Percentiles rank a stretch among this genome's conserved stretches.
Conservation (phyloP, 768 basidiomycete genomes). For the Hericium rajendrae region DNA sequence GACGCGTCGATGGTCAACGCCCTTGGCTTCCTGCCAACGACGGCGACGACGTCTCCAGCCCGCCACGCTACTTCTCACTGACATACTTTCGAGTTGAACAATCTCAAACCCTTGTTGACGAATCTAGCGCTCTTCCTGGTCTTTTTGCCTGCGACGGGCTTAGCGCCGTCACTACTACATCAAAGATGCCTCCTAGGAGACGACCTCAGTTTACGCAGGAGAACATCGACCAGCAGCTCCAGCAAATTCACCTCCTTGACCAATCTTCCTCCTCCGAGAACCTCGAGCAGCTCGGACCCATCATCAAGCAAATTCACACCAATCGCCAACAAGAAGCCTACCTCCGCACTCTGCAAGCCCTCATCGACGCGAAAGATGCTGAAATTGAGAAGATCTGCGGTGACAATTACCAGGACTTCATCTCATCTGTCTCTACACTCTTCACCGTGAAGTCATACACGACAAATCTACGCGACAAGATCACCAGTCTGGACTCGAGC, state of each 20-base stretch:
- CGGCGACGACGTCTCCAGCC: no score
- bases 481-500: constrained; percentile 78
- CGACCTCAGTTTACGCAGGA: constrained; percentile 70
- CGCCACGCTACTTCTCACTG: not conserved
- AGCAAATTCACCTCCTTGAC: constrained; percentile 85
- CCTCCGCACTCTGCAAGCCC: constrained; percentile 73
- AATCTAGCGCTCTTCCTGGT: not conserved
- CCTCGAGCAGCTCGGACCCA: constrained; percentile 88
- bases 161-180: not conserved
- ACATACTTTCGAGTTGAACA: not conserved
- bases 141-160: not conserved
- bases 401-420: constrained; percentile 97
- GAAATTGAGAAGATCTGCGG: constrained; percentile 96
- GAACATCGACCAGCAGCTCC: constrained; percentile 80
- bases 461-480: constrained; percentile 84
- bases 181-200: constrained; percentile 61
- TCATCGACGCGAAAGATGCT: constrained; percentile 88
- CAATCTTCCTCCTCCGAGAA: constrained; percentile 86
- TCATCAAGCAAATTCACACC: constrained; percentile 88
- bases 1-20: not conserved
- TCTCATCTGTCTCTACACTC: constrained; percentile 91
- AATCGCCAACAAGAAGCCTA: constrained; percentile 85
- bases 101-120: not conserved
- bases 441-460: constrained; percentile 96
- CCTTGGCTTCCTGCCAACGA: no score